Base-by-base conservation (phyloP, 768 basidiomycete genomes). In the Chalciporus chontae region DNA sequence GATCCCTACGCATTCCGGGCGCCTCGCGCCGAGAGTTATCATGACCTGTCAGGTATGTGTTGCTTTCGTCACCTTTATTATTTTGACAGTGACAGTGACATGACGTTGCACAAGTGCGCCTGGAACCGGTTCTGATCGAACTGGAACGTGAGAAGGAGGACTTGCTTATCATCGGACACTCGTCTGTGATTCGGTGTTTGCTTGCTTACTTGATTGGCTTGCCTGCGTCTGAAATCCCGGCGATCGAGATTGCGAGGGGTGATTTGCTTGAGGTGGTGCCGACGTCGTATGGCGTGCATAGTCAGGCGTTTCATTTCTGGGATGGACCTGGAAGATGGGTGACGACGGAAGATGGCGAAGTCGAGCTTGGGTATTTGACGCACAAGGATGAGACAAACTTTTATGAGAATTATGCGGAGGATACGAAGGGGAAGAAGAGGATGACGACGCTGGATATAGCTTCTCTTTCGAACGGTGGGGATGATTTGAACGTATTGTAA, bases 171-270 rank as follows among this genome's bases (percentile, higher is more conserved):
- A 91, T 98, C 58, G 94, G 93, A 1, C 94, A 97, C 65, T 92
- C 94, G 14, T 95, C 93, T 36, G 96, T 98, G 64, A 96, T 98
- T 60, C 85, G 96, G 15, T 99, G 96, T 71, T 76, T 99, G 50
- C 80, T 97, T 40, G 87, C 94, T 3, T 93, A 93, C 67, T 84
- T 93, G 59, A 92, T 93, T 56, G 96, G 96, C 6, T 76, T 98
- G 3, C 92, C 94, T 5, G 92, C 95, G 0, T 87, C 87, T 23
- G 96, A 99, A 66, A 96, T 99, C 40, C 96, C 96, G 0, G 94
- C 93, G 1, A 95, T 98, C 47, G 95, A 98, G 69, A 87, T 99
- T 58, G 91, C 95, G 32, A 81, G 96, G 11, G 96, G 96, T 0
- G 96, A 99, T 64, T 73, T 98, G n/a, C 78, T 98, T 34, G 96